A percentile compares a stretch with the other conserved stretches of the same genome.
Evolutionary conservation across 192 early-diverging fungal genomes (phyloP).

Genomic region (Neocallimastix lanati): DNA sequence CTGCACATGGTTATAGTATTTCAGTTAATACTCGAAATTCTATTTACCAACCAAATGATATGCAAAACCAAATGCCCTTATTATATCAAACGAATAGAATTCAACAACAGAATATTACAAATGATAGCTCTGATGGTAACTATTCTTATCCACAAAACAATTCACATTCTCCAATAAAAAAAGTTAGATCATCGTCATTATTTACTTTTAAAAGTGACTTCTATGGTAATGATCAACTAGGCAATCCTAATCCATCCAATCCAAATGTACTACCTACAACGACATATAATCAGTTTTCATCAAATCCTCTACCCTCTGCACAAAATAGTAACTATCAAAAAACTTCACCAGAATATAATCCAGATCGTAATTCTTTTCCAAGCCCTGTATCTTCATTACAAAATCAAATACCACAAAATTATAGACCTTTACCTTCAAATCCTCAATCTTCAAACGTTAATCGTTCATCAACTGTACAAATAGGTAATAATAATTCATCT

Average conservation of each 20-base stretch:
- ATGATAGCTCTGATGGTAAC: not conserved
- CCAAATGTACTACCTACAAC: not conserved
- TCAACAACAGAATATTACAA: not conserved
- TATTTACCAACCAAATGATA: not conserved
- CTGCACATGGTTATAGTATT: not conserved
- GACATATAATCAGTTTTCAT: not conserved
- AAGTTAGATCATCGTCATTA: not conserved
- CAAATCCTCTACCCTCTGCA: not conserved
- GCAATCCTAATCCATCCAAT: not conserved
- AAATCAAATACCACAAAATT: not conserved
- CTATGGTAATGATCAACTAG: not conserved
- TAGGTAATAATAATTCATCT: too few relatives aligned
- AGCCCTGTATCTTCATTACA: not conserved
- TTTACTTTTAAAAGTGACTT: not conserved
- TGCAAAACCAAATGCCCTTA: not conserved
- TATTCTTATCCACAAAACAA: not conserved
- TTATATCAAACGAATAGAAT: not conserved
- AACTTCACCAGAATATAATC: not conserved
- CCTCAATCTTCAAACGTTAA: not conserved
- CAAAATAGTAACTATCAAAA: not conserved
- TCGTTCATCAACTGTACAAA: not conserved
- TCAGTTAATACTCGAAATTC: not conserved
- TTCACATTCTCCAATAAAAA: not conserved
- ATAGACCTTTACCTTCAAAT: not conserved
- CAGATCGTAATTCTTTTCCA: not conserved